Conservation (phyloP, 495 filamentous ascomycete genomes). For the Neurospora pannonica region DNA sequence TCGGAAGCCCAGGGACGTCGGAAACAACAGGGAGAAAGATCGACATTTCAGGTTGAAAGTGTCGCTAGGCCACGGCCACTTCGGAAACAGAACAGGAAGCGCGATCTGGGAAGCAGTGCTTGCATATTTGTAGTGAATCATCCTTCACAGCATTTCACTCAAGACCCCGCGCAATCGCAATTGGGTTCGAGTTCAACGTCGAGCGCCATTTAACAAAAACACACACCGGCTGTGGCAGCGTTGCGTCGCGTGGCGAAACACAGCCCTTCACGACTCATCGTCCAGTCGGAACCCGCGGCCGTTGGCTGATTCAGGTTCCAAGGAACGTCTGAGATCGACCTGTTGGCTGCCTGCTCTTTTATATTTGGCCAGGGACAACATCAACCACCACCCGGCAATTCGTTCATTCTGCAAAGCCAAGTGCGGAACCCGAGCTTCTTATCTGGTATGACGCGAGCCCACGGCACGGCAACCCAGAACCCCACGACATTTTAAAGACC, state of each 20-base stretch:
- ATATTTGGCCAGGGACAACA: slow-evolving; percentile 1
- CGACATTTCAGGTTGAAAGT: not conserved
- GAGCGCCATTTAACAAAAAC: not conserved
- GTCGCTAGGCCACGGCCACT: not conserved
- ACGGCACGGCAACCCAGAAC: slow-evolving; percentile 15
- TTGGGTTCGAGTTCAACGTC: not conserved
- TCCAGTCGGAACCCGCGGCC: not conserved
- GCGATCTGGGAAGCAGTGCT: not conserved
- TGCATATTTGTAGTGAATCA: slow-evolving; percentile 9
- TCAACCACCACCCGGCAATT: not conserved
- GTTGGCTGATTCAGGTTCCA: not conserved
- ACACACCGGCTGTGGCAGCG: not conserved
- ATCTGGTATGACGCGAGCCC: slow-evolving; percentile 26
- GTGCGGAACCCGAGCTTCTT: slow-evolving; percentile 8
- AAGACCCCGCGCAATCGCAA: not conserved
- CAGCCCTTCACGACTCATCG: not conserved
- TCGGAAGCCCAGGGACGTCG: not conserved
- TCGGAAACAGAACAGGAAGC: not conserved
- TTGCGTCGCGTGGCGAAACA: not conserved
- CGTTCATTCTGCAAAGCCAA: slow-evolving; percentile 1
- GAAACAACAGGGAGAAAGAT: not conserved
- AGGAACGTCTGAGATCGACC: slow-evolving; percentile 1
- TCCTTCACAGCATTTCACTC: slow-evolving; percentile 8
- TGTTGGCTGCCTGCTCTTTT: not conserved
- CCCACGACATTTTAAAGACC: slow-evolving; percentile 15